These are phyloP conservation scores for Astragalus glycyphyllos DNA, from an alignment of 306 rosid species.

Conservation along the genomic window DNA sequence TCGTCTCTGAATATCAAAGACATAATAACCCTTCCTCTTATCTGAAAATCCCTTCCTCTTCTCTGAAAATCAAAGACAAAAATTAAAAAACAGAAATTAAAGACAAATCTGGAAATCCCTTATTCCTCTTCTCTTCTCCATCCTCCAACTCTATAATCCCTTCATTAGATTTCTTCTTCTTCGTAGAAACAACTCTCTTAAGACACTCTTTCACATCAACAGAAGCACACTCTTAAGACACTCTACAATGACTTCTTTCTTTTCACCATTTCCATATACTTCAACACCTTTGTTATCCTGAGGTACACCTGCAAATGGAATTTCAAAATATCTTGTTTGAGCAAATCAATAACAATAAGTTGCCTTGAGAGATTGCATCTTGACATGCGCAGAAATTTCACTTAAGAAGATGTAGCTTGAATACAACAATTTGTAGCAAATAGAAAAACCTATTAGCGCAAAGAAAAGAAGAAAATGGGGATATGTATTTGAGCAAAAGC, in stretches of 20 bases:
- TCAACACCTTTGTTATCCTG: slow-evolving; percentile 62
- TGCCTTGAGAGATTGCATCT: background rate
- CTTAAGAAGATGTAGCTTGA: background rate
- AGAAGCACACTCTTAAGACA: slow-evolving; percentile 64
- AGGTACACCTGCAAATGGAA: slow-evolving; percentile 53
- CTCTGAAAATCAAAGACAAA: no score
- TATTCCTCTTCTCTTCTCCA: no score
- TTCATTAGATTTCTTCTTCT: slow-evolving; percentile 87
- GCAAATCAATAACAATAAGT: slow-evolving; percentile 18
- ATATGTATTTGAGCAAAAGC: slow-evolving; percentile 1
- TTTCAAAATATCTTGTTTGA: slow-evolving; percentile 23
- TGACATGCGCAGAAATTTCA: background rate
- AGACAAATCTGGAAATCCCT: no score
- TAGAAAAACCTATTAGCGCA: background rate
- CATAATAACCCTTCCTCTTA: no score
- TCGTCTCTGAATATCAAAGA: no score
- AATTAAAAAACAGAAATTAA: no score
- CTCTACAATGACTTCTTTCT: slow-evolving; percentile 67
- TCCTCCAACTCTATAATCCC: no score
- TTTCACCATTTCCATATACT: slow-evolving; percentile 66
- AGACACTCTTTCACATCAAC: slow-evolving; percentile 79
- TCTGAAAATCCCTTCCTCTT: no score
- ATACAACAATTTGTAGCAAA: slow-evolving; percentile 7
- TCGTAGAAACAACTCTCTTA: slow-evolving; percentile 71
- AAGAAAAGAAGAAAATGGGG: background rate